A percentile compares a stretch with the other conserved stretches of the same genome.
Evolutionary conservation across 2,329 filamentous ascomycete genomes (phyloP).

Genomic region (Fusarium odoratissimum): DNA sequence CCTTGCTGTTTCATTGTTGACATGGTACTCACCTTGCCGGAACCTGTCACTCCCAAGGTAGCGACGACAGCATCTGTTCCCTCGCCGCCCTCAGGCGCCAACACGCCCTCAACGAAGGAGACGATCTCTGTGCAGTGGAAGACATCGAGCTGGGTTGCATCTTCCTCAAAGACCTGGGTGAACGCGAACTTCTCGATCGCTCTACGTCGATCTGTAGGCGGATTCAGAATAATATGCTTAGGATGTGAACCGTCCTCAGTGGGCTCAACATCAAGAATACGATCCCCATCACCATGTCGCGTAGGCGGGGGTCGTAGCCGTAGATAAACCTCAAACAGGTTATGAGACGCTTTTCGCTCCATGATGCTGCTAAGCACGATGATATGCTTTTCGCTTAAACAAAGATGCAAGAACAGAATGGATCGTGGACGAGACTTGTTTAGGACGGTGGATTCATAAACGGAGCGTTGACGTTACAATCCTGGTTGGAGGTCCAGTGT

Average conservation of each 20-base stretch:
- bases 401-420: conserved; percentile 16
- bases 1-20: conserved; percentile 13
- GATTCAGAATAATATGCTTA: conserved; percentile 81
- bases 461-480: conserved; percentile 31
- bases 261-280: conserved; percentile 83
- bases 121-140: conserved; percentile 84
- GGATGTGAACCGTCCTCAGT: conserved; percentile 59
- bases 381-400: conserved; percentile 13
- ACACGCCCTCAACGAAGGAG: conserved; percentile 81
- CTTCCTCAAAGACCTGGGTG: conserved; percentile 91
- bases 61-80: conserved; percentile 91
- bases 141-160: conserved; percentile 84
- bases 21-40: conserved; percentile 79
- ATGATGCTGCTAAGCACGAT: conserved; percentile 44
- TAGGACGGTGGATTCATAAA: conserved; percentile 39
- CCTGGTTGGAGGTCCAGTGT: conserved; percentile 16
- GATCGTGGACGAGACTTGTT: conserved; percentile 17
- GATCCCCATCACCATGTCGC: conserved; percentile 61
- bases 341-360: conserved; percentile 57
- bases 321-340: conserved; percentile 91
- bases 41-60: conserved; percentile 93
- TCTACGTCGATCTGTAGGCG: conserved; percentile 85
- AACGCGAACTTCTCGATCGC: conserved; percentile 95
- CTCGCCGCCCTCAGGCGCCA: conserved; percentile 77
- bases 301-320: conserved; percentile 79